Percentiles rank a stretch among this genome's conserved stretches.
Evolutionary conservation across 305 asterid species (phyloP).

Genomic region (Solanum chacoense): DNA sequence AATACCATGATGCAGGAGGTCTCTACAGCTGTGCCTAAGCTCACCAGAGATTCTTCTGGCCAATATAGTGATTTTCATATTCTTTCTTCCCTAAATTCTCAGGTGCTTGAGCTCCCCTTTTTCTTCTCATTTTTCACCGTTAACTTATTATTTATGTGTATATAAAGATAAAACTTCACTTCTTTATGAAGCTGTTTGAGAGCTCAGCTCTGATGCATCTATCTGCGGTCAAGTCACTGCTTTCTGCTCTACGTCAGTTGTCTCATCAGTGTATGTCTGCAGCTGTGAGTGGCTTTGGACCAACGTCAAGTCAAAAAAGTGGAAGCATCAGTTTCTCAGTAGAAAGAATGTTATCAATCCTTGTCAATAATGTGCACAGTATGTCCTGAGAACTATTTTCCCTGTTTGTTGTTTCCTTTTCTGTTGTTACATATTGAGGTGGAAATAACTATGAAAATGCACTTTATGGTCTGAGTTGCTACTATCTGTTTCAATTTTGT

Average conservation of each 20-base stretch:
- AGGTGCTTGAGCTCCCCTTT: constrained; percentile 33
- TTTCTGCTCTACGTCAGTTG: constrained; percentile 84
- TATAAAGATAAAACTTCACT: background rate
- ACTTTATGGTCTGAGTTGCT: background rate
- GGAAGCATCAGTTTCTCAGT: constrained; percentile 83
- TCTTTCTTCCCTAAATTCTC: constrained; percentile 86
- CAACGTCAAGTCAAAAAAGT: constrained; percentile 65
- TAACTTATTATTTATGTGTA: background rate
- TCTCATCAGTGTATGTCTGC: constrained; percentile 71
- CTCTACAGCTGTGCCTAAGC: constrained; percentile 68
- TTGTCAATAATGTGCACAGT: constrained; percentile 89
- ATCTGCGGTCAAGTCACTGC: constrained; percentile 84
- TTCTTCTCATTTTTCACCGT: constrained; percentile 1
- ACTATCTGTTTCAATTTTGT: background rate
- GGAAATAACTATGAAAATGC: background rate
- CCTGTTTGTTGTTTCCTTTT: constrained; percentile 10
- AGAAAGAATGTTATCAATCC: constrained; percentile 79
- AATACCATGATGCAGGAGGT: constrained; percentile 53
- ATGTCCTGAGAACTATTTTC: constrained; percentile 28
- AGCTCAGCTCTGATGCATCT: constrained; percentile 91
- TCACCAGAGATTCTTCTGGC: constrained; percentile 86
- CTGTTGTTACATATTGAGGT: constrained; percentile 3
- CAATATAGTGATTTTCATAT: constrained; percentile 90
- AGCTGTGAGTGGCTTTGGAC: constrained; percentile 53
- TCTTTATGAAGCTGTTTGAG: constrained; percentile 63